phyloP scores from a whole-genome alignment of 306 rosid species.

The Fragaria nilgerrensis region DNA sequence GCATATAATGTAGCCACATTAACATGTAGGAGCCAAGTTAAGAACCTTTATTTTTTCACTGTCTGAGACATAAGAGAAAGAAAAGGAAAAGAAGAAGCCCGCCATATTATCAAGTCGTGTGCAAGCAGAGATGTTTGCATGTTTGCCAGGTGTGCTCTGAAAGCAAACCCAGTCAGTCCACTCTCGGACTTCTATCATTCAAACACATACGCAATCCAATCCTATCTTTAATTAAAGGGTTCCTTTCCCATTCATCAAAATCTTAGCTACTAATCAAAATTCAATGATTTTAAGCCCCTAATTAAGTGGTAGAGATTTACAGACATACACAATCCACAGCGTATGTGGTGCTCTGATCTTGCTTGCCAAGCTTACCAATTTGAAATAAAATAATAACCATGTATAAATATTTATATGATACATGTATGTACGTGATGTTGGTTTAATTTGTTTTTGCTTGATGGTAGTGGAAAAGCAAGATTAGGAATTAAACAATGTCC shows the following conservation, averaged over 20 bases:
- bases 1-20: background rate
- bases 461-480: background rate
- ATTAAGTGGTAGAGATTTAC: background rate
- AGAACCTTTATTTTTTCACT: too few species aligned
- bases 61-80: background rate
- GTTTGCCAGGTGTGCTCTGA: conserved; percentile 1
- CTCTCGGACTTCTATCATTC: background rate
- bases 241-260: background rate
- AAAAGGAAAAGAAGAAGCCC: background rate
- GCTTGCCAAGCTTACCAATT: background rate
- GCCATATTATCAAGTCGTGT: background rate
- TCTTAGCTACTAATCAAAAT: background rate
- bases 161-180: conserved; percentile 3
- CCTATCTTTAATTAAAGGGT: background rate
- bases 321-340: background rate
- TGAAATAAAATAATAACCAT: background rate
- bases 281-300: background rate
- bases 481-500: background rate
- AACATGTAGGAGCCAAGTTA: background rate
- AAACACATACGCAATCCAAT: background rate
- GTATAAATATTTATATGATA: background rate
- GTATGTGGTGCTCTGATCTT: background rate
- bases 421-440: background rate
- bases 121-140: background rate
- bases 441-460: background rate